Evolutionary conservation across 192 early-diverging fungal species (phyloP).

Genomic region (Umbelopsis sp.): DNA sequence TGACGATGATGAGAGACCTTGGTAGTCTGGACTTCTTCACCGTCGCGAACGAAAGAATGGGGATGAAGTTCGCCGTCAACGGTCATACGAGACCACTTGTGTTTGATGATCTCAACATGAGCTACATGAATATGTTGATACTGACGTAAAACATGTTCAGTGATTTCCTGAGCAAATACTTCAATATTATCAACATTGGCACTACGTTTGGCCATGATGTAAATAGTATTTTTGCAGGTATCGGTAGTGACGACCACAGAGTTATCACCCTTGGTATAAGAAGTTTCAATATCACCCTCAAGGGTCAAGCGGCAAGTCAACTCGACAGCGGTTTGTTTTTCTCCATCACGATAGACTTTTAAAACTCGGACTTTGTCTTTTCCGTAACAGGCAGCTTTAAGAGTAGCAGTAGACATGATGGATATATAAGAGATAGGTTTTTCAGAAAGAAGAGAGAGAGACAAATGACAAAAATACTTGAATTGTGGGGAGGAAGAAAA

Average conservation of each 20-base stretch:
- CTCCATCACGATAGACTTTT: slow-evolving; percentile 65
- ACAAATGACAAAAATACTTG: background rate
- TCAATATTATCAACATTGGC: slow-evolving; percentile 71
- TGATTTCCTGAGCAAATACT: slow-evolving; percentile 71
- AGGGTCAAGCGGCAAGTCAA: slow-evolving; percentile 55
- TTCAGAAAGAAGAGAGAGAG: background rate
- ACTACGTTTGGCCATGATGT: slow-evolving; percentile 72
- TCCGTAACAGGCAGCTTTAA: slow-evolving; percentile 70
- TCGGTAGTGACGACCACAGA: slow-evolving; percentile 78
- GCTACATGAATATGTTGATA: slow-evolving; percentile 70
- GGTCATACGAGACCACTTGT: slow-evolving; percentile 76
- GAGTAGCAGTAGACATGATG: slow-evolving; percentile 19
- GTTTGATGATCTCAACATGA: slow-evolving; percentile 67
- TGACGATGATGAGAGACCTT: slow-evolving; percentile 52
- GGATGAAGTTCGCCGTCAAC: slow-evolving; percentile 63
- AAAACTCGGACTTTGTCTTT: slow-evolving; percentile 76
- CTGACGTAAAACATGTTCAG: slow-evolving; percentile 68
- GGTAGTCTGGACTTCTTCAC: slow-evolving; percentile 69
- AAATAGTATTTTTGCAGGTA: slow-evolving; percentile 79
- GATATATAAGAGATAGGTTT: background rate
- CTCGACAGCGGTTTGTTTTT: slow-evolving; percentile 70
- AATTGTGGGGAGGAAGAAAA: background rate
- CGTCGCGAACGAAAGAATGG: slow-evolving; percentile 73
- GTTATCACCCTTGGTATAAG: slow-evolving; percentile 81
- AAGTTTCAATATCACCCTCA: slow-evolving; percentile 57